Conservation (phyloP, 1,284 basidiomycete genomes). For the Trametes sp. region DNA sequence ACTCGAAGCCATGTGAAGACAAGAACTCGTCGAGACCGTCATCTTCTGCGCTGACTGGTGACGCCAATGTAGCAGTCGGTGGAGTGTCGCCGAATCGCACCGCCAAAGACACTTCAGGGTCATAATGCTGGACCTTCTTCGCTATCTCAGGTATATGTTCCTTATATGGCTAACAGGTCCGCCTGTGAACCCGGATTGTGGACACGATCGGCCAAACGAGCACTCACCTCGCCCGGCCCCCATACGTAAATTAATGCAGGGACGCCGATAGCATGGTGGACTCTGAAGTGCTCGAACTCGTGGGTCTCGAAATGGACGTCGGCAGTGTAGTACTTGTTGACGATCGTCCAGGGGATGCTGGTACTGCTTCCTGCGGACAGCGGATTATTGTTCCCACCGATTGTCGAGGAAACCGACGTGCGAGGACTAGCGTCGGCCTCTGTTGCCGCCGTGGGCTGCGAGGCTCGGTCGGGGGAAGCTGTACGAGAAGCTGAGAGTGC, state of each 20-base stretch:
- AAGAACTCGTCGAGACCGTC: conserved; percentile 68
- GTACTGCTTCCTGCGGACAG: conserved; percentile 26
- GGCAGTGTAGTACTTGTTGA: conserved; percentile 88
- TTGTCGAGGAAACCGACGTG: conserved; percentile 21
- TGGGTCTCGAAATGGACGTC: conserved; percentile 67
- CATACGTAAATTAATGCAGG: conserved; percentile 80
- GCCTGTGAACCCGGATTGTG: conserved; percentile 11
- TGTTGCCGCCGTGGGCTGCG: neutral
- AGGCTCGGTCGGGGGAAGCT: neutral
- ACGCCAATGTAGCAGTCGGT: conserved; percentile 27
- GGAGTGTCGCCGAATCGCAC: conserved; percentile 51
- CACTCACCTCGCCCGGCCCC: conserved; percentile 65
- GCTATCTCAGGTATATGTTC: conserved; percentile 61
- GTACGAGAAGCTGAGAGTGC: conserved; percentile 26
- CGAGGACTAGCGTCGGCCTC: conserved; percentile 1
- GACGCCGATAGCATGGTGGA: conserved; percentile 49
- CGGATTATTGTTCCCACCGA: conserved; percentile 17
- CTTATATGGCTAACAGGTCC: conserved; percentile 52
- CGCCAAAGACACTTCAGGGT: conserved; percentile 76
- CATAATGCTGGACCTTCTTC: conserved; percentile 53
- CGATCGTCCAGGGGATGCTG: conserved; percentile 77
- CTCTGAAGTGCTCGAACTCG: conserved; percentile 35
- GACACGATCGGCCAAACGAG: conserved; percentile 18
- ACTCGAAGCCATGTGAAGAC: conserved; percentile 76
- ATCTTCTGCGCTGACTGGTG: conserved; percentile 45